Conservation (phyloP, 129 eudicot species). For the Glebionis coronaria region DNA sequence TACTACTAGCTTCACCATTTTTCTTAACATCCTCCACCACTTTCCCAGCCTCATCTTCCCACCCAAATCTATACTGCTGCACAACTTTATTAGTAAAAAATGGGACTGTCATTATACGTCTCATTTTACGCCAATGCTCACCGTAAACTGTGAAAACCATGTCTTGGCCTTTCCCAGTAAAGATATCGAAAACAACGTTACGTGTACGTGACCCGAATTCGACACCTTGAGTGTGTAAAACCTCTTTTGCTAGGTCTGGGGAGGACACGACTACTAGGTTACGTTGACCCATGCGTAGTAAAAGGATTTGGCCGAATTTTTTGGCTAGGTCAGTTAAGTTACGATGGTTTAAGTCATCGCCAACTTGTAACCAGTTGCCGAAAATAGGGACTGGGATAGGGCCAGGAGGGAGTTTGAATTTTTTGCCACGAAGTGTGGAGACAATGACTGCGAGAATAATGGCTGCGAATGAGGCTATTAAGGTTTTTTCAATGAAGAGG, state of each 20-base stretch:
- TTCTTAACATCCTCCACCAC: slow-evolving; percentile 83
- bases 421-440: slow-evolving; percentile 68
- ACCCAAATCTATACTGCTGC: slow-evolving; percentile 64
- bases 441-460: slow-evolving; percentile 45
- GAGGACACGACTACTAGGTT: slow-evolving; percentile 63
- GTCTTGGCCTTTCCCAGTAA: slow-evolving; percentile 91
- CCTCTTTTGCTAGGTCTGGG: slow-evolving; percentile 64
- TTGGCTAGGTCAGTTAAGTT: slow-evolving; percentile 60
- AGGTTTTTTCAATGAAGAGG: slow-evolving; percentile 56
- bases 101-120: slow-evolving; percentile 92
- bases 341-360: slow-evolving; percentile 82
- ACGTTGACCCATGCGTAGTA: slow-evolving; percentile 73
- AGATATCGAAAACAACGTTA: slow-evolving; percentile 88
- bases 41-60: slow-evolving; percentile 76
- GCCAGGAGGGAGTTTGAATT: slow-evolving; percentile 79
- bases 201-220: slow-evolving; percentile 90
- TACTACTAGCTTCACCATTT: slow-evolving; percentile 51
- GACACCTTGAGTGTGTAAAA: slow-evolving; percentile 77
- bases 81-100: slow-evolving; percentile 89
- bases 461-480: slow-evolving; percentile 59
- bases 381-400: slow-evolving; percentile 80
- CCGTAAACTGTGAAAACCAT: slow-evolving; percentile 90
- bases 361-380: slow-evolving; percentile 95
- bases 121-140: slow-evolving; percentile 96
- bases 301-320: slow-evolving; percentile 54